Percentiles rank a stretch among this genome's conserved stretches.
phyloP scores from a whole-genome alignment of 2,329 filamentous ascomycete species.

The Bertia moriformis region DNA sequence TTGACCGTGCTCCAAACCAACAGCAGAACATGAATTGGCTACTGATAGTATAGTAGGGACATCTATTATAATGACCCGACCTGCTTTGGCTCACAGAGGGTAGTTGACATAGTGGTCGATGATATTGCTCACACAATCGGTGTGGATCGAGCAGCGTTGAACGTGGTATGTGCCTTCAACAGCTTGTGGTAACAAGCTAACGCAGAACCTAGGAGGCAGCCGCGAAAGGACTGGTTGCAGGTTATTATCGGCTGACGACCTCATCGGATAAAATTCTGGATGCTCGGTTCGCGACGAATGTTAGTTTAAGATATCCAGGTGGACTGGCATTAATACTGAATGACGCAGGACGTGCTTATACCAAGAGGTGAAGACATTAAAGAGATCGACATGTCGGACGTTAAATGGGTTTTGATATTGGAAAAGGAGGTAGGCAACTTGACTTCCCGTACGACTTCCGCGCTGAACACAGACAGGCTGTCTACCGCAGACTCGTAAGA shows the following conservation, averaged over 20 bases:
- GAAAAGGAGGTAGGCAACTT: slow-evolving; percentile 41
- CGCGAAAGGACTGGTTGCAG: slow-evolving; percentile 24
- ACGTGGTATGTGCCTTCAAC: slow-evolving; percentile 31
- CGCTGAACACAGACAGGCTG: slow-evolving; percentile 25
- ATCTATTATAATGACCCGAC: slow-evolving; percentile 48
- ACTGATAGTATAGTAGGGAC: slow-evolving; percentile 26
- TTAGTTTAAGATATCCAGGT: slow-evolving; percentile 15
- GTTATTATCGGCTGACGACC: slow-evolving; percentile 13
- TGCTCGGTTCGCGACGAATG: slow-evolving; percentile 18
- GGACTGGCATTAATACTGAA: background rate
- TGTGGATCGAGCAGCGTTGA: slow-evolving; percentile 34
- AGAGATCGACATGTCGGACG: slow-evolving; percentile 22
- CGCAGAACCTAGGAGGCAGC: slow-evolving; percentile 18
- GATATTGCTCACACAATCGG: slow-evolving; percentile 44
- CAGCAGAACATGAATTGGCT: background rate
- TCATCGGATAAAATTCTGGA: slow-evolving; percentile 14
- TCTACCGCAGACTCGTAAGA: slow-evolving; percentile 38
- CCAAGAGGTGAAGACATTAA: slow-evolving; percentile 28
- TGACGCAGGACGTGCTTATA: slow-evolving; percentile 32
- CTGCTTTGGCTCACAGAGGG: slow-evolving; percentile 38
- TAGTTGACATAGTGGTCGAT: slow-evolving; percentile 44
- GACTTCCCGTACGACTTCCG: background rate
- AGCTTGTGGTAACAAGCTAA: background rate
- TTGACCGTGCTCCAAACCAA: background rate
- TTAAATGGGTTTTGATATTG: slow-evolving; percentile 43